Percentiles rank a stretch among this genome's conserved stretches.
Evolutionary conservation across 371 early-diverging fungal genomes (phyloP).

Genomic region (Neoconidiobolus thromboides): DNA sequence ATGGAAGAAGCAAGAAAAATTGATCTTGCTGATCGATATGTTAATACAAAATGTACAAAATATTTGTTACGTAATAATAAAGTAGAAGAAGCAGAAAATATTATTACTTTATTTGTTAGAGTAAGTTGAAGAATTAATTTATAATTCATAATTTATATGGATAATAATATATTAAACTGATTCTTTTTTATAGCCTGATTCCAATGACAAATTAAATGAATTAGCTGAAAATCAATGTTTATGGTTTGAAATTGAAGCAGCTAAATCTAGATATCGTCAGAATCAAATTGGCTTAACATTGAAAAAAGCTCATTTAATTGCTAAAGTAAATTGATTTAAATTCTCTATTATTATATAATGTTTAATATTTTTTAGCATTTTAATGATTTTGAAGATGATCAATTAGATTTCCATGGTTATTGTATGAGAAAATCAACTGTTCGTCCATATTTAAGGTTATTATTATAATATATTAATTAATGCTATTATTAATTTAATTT

Average conservation of each 20-base stretch:
- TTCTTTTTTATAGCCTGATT: constrained; percentile 25
- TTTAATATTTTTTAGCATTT: constrained; percentile 22
- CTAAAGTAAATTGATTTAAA: constrained; percentile 22
- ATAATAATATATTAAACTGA: no score
- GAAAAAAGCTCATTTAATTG: constrained; percentile 66
- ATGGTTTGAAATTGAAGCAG: constrained; percentile 71
- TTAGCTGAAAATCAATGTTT: constrained; percentile 78
- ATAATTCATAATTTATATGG: no score
- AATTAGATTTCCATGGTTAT: constrained; percentile 93
- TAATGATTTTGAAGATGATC: constrained; percentile 71
- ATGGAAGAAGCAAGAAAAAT: constrained; percentile 77
- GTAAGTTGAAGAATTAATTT: constrained; percentile 7
- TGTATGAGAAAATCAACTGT: constrained; percentile 77
- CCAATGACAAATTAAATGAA: constrained; percentile 52
- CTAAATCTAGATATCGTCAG: constrained; percentile 39
- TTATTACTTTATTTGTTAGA: constrained; percentile 60
- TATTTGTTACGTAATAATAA: constrained; percentile 76
- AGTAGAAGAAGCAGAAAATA: constrained; percentile 65
- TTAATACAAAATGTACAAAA: constrained; percentile 88
- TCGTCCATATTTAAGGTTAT: constrained; percentile 52
- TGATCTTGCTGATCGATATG: constrained; percentile 85
- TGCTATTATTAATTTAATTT: neutral
- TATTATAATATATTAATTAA: neutral
- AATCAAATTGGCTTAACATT: constrained; percentile 61
- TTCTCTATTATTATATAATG: neutral